A percentile compares a stretch with the other conserved stretches of the same genome.
phyloP scores from a whole-genome alignment of 257 asterid species.

The Henckelia pumila region DNA sequence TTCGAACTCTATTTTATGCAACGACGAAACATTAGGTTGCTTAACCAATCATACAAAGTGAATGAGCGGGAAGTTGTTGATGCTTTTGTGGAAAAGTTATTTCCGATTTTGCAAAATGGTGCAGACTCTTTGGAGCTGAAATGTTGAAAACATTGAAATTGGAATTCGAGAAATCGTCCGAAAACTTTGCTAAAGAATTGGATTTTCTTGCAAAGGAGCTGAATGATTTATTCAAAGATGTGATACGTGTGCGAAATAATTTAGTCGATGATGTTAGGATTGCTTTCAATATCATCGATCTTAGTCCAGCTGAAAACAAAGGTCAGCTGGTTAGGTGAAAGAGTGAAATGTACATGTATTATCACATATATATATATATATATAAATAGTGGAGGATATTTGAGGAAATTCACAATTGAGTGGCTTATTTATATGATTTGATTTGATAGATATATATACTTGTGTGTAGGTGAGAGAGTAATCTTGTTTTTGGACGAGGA shows the following conservation, averaged over 20 bases:
- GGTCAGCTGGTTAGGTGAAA: constrained; percentile 28
- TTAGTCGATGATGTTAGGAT: constrained; percentile 45
- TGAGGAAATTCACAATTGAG: no score
- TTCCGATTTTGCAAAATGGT: constrained; percentile 38
- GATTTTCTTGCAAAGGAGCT: constrained; percentile 48
- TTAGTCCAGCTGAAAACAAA: constrained; percentile 17
- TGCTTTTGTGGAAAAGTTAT: constrained; percentile 35
- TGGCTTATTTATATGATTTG: no score
- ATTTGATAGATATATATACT: no score
- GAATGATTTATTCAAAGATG: constrained; percentile 43
- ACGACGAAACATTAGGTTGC: no score
- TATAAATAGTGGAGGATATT: no score
- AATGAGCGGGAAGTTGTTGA: constrained; percentile 55
- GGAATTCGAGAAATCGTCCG: constrained; percentile 30
- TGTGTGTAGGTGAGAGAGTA: constrained; percentile 9
- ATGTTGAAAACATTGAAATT: constrained; percentile 25
- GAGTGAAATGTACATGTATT: neutral
- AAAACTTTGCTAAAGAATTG: constrained; percentile 32
- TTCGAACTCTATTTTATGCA: no score
- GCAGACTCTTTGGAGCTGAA: constrained; percentile 20
- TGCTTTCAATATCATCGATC: constrained; percentile 26
- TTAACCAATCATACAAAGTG: no score
- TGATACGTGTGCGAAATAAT: constrained; percentile 45
- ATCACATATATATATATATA: no score
- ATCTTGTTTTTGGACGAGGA: constrained; percentile 14